Conservation (phyloP, 768 basidiomycete species). For the Chalciporus piperatus region DNA sequence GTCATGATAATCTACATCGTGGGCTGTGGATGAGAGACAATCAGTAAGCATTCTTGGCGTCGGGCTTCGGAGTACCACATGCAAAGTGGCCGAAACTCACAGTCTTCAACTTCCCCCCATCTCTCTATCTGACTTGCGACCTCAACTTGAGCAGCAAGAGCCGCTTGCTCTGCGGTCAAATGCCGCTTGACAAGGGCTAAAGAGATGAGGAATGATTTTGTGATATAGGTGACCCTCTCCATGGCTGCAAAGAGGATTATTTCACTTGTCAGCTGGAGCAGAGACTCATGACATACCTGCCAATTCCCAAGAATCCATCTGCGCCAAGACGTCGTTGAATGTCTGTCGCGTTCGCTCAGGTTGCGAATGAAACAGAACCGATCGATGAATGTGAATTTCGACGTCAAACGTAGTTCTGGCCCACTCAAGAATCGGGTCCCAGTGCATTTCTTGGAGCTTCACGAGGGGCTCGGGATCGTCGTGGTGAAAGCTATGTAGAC, state of each 20-base stretch:
- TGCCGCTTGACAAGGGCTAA: conserved; percentile 78
- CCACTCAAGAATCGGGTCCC: conserved; percentile 89
- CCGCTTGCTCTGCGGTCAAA: conserved; percentile 79
- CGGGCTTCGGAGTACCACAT: conserved; percentile 5
- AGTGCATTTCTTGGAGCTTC: conserved; percentile 73
- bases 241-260: conserved; percentile 53
- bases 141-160: conserved; percentile 84
- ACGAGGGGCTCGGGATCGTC: conserved; percentile 74
- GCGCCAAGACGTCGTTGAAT: conserved; percentile 53
- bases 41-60: conserved; percentile 7
- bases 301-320: conserved; percentile 81
- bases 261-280: neutral
- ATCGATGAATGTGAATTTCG: conserved; percentile 65
- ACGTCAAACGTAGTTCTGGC: conserved; percentile 61
- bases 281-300: conserved; percentile 58
- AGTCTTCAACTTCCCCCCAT: conserved; percentile 99
- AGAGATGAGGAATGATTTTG: conserved; percentile 88
- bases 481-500: conserved; percentile 67
- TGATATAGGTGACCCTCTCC: conserved; percentile 85
- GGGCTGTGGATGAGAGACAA: conserved; percentile 54
- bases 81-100: conserved; percentile 49
- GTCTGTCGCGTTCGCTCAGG: conserved; percentile 62
- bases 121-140: conserved; percentile 93
- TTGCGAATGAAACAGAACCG: conserved; percentile 70
- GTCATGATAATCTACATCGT: conserved; percentile 97